Evolutionary conservation across 2,329 filamentous ascomycete genomes (phyloP).

Genomic region (Cladophialophora psammophila): DNA sequence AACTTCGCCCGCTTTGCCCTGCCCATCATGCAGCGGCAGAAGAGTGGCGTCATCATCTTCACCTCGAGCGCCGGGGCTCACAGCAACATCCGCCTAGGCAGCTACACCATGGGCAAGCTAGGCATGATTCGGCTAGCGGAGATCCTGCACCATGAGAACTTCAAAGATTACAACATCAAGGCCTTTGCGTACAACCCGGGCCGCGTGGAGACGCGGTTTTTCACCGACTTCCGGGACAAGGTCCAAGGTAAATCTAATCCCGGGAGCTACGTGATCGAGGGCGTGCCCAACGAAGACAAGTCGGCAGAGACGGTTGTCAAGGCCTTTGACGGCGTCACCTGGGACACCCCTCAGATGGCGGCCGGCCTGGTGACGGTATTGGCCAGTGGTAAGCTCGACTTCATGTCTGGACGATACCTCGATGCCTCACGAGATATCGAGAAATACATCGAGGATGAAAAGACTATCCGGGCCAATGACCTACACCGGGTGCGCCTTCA

Average conservation of each 20-base stretch:
- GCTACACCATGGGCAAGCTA: background rate
- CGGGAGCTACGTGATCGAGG: background rate
- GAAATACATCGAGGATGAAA: slow-evolving; percentile 4
- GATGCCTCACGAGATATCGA: slow-evolving; percentile 12
- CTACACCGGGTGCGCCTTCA: slow-evolving; percentile 18
- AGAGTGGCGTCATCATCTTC: background rate
- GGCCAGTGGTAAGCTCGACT: slow-evolving; percentile 12
- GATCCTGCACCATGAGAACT: background rate
- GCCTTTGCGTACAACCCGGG: background rate
- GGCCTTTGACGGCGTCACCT: background rate
- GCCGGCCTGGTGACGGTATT: slow-evolving; percentile 22
- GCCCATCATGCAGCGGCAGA: background rate
- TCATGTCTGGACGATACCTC: slow-evolving; percentile 24
- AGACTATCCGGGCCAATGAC: slow-evolving; percentile 12
- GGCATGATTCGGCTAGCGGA: background rate
- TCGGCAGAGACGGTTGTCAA: slow-evolving; percentile 19
- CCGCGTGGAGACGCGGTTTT: background rate
- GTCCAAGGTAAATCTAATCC: background rate
- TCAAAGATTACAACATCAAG: background rate
- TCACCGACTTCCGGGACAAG: background rate
- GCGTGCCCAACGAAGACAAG: slow-evolving; percentile 1
- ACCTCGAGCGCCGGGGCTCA: background rate
- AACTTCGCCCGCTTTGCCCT: background rate
- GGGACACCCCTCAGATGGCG: slow-evolving; percentile 27
- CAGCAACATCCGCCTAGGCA: background rate